phyloP scores from a whole-genome alignment of 768 basidiomycete species.

The Boletus sp. region DNA sequence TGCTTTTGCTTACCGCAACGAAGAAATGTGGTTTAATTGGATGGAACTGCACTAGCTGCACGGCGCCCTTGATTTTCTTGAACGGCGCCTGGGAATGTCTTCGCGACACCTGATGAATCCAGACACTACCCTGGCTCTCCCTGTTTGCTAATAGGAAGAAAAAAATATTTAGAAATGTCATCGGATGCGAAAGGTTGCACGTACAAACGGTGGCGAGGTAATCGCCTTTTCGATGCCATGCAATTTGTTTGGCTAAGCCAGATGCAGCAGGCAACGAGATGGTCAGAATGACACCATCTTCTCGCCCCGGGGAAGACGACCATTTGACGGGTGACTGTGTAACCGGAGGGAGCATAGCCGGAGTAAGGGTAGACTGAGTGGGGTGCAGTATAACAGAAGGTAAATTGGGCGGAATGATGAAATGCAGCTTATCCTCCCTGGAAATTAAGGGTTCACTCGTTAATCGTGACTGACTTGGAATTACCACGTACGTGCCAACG shows the following conservation, averaged over 20 bases:
- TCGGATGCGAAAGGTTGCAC: slow-evolving; percentile 34
- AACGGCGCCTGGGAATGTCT: slow-evolving; percentile 98
- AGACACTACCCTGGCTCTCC: slow-evolving; percentile 78
- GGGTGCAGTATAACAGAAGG: slow-evolving; percentile 53
- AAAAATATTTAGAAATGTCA: slow-evolving; percentile 10
- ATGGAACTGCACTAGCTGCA: slow-evolving; percentile 94
- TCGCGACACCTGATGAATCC: slow-evolving; percentile 93
- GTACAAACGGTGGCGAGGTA: slow-evolving; percentile 93
- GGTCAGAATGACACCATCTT: slow-evolving; percentile 58
- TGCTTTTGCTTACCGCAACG: slow-evolving; percentile 73
- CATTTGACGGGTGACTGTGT: slow-evolving; percentile 71
- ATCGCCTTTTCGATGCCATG: slow-evolving; percentile 94
- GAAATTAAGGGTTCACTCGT: slow-evolving; percentile 9
- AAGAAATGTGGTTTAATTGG: slow-evolving; percentile 95
- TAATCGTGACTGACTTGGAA: slow-evolving; percentile 5
- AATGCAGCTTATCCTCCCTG: slow-evolving; percentile 82
- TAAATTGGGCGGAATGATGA: slow-evolving; percentile 79
- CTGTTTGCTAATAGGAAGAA: slow-evolving; percentile 46
- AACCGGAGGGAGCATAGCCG: slow-evolving; percentile 58
- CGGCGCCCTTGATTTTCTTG: slow-evolving; percentile 88
- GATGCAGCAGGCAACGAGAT: slow-evolving; percentile 63
- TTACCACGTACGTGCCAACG: slow-evolving; percentile 66
- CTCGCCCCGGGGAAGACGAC: slow-evolving; percentile 48
- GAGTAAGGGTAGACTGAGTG: slow-evolving; percentile 63
- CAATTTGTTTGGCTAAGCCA: slow-evolving; percentile 72